A percentile compares a stretch with the other conserved stretches of the same genome.
Evolutionary conservation across 2,329 filamentous ascomycete species (phyloP).

Genomic region (Colletotrichum phormii): DNA sequence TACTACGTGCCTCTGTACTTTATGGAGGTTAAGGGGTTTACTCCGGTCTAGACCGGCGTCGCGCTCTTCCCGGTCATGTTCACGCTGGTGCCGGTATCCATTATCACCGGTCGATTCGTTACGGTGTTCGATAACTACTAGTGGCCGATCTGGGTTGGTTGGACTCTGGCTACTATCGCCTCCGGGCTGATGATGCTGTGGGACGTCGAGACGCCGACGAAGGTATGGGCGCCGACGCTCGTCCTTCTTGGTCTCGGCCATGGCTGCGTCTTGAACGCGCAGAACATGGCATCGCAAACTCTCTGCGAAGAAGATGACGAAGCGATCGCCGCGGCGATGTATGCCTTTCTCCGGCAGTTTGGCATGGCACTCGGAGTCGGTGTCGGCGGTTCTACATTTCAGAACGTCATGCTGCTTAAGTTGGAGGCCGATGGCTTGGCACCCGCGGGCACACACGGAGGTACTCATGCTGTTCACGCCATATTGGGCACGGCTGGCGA

Average conservation of each 20-base stretch:
- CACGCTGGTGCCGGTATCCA: conserved; percentile 32
- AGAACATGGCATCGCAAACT: conserved; percentile 34
- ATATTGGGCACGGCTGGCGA: background rate
- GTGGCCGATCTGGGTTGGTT: conserved; percentile 37
- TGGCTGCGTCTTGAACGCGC: conserved; percentile 32
- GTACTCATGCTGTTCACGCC: background rate
- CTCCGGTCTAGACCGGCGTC: conserved; percentile 33
- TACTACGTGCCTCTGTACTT: conserved; percentile 40
- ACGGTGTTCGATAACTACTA: conserved; percentile 36
- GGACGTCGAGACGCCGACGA: background rate
- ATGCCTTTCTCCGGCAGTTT: conserved; percentile 30
- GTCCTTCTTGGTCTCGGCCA: conserved; percentile 33
- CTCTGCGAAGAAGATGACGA: background rate
- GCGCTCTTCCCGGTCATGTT: conserved; percentile 37
- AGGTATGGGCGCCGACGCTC: conserved; percentile 22
- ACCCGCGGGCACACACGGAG: background rate
- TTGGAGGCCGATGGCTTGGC: background rate
- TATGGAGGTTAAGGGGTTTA: conserved; percentile 37
- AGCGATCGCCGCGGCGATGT: conserved; percentile 5
- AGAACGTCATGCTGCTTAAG: conserved; percentile 34
- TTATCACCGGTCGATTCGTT: conserved; percentile 36
- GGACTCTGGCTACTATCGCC: conserved; percentile 25
- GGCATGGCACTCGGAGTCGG: conserved; percentile 27
- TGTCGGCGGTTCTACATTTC: conserved; percentile 23
- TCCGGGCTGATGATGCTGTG: conserved; percentile 35